These are phyloP conservation scores for Pythium dissotocum DNA, from an alignment of 352 stramenopile species.

Conservation along the genomic window DNA sequence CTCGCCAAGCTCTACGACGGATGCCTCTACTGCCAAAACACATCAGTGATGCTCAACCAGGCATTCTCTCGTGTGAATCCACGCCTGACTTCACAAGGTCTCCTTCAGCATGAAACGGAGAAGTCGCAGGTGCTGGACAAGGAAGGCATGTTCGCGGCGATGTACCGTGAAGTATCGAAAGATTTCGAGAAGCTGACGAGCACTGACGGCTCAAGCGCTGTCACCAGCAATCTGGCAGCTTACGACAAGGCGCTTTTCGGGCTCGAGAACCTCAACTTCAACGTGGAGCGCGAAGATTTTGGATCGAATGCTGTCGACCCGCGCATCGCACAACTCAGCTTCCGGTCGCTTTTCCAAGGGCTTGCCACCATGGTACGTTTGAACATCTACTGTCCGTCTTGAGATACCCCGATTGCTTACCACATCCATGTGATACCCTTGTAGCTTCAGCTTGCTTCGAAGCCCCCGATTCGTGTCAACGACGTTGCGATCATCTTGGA, in stretches of 20 bases:
- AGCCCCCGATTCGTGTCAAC: constrained; percentile 58
- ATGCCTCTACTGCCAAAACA: constrained; percentile 63
- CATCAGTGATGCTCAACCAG: constrained; percentile 53
- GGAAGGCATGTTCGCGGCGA: constrained; percentile 61
- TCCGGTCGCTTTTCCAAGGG: constrained; percentile 48
- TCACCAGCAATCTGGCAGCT: constrained; percentile 24
- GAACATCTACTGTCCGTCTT: no score
- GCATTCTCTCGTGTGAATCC: constrained; percentile 73
- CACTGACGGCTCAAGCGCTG: constrained; percentile 36
- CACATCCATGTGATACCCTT: not conserved
- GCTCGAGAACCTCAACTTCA: constrained; percentile 75
- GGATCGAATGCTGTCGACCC: constrained; percentile 39
- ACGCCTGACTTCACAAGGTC: constrained; percentile 46
- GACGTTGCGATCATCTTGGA: constrained; percentile 72
- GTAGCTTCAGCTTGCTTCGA: constrained; percentile 66
- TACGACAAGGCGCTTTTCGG: constrained; percentile 70
- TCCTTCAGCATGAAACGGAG: constrained; percentile 59
- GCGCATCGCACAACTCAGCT: constrained; percentile 60
- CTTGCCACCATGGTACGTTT: constrained; percentile 63
- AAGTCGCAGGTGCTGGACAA: constrained; percentile 56
- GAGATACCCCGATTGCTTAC: no score
- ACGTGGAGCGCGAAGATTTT: constrained; percentile 68
- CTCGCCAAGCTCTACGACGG: constrained; percentile 70
- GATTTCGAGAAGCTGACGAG: constrained; percentile 61
- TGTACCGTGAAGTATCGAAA: constrained; percentile 51